Base-by-base conservation (phyloP, 495 filamentous ascomycete species). In the Tuber melanosporum region DNA sequence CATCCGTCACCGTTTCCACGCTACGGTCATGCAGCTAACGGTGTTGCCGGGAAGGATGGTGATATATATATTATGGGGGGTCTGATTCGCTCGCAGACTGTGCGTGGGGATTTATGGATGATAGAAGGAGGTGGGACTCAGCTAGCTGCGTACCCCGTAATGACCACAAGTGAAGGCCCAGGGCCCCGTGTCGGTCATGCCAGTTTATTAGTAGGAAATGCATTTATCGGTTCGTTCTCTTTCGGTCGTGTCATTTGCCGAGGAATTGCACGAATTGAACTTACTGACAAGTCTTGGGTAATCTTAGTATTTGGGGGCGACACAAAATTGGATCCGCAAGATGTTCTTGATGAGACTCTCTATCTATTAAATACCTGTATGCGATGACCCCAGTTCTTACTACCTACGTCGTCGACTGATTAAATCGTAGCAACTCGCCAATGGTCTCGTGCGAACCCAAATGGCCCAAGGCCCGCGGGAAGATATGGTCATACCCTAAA, bases 51-150 rank as follows among this genome's bases (percentile, higher is more conserved):
- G 12, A 98, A 98, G 84, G 96, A 99, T 85, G 96, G 96, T 71
- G 92, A 96, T 82, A 92, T 99, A 71, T 99, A 98, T 82, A 88
- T 99, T 81, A 98, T 99, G 95, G 96, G 96, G 69, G 96, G 96
- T 70, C 85, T 99, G 74, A 93, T 98, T 80, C 93, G 96, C 82
- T 94, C 94, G 69, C 92, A 93, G 14, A 97, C 92, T 0, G 95
- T 98, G 20, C 97, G 97, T 81, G 96, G 96, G 43, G 96, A 99
- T 85, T 84, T 99, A 69, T 99, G 96, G 96, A 92, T 98, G 90
- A 91, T 98, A 62, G 96, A 99, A 85, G 92, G 93, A 77, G 93
- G 91, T 62, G 87, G 87, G 41, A 89, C 90, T n/a, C 93, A 89
- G 79, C 88, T 98, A 85, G 89, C 93, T 8, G 98, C 96, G 83